Evolutionary conservation across 2,329 filamentous ascomycete species (phyloP), one percentile per base, ranked within the genome.

Genomic region (Trichophyton verrucosum): DNA sequence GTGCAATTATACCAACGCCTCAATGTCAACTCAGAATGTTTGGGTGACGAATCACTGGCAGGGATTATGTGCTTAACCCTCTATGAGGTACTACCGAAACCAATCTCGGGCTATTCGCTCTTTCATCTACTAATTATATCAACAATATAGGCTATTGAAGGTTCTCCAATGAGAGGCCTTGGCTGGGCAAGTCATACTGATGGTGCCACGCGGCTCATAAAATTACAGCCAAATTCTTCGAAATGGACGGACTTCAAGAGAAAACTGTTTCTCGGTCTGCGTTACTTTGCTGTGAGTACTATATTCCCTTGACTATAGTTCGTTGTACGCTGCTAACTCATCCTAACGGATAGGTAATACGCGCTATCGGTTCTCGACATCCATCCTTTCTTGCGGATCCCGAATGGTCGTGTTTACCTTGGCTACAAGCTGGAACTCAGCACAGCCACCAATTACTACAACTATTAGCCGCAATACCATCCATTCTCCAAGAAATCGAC

Each of bases 121-220:
- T n/a, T 53, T 15, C 11, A 33, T 53, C 5, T 27, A 33, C 8
- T n/a, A 53, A 27, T 15, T 30, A 33, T 33, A 27, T 53, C 3
- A 33, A 53, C 9, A 9, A 38, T 13, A 1, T 40, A 60, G 58
- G 58, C 17, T 11, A n/a, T 60, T 24, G 58, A 60, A 42, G 58
- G 58, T 3, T 51, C 58, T 9, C 38, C 58, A 3, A 36, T 60
- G 58, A 60, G 58, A 36, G 58, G 58, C 7, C 38, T 51, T 40
- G 58, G 58, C 6, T 60, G 58, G 58, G 30, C 58, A 51, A 60
- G 44, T n/a, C 58, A 60, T 33, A 53, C 38, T 33, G 58, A 51
- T 7, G 58, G 24, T 17, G 58, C 58, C 8, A 38, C 46, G 13
- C 44, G 27, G 20, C 53, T 60, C 8, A 60, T 60, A 7, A 9